Evolutionary conservation across 176 grass and related monocot genomes (phyloP).

Genomic region (Pharus latifolius): DNA sequence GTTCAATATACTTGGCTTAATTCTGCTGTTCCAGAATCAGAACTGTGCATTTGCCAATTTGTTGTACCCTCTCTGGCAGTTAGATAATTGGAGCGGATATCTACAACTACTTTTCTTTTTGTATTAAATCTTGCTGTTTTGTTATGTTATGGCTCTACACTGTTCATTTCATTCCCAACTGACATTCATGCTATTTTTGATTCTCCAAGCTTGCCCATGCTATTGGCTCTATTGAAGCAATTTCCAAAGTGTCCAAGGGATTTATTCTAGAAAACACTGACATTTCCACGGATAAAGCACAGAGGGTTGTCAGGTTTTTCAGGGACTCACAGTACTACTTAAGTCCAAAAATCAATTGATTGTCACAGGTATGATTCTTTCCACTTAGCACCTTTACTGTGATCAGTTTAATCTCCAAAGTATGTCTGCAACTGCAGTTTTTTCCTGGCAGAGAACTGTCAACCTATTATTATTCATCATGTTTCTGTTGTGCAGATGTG

Average conservation of each 20-base stretch:
- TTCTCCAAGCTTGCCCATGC: constrained; percentile 60
- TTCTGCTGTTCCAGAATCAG: neutral
- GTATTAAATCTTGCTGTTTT: neutral
- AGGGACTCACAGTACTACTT: constrained; percentile 78
- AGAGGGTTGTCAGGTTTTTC: constrained; percentile 73
- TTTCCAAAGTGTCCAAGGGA: constrained; percentile 56
- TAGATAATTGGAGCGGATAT: neutral
- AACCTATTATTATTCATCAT: neutral
- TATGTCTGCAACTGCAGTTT: neutral
- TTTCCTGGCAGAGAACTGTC: neutral
- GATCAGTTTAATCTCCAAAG: neutral
- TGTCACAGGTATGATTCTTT: constrained; percentile 21
- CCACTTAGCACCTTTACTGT: neutral
- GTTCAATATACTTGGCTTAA: neutral
- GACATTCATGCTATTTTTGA: constrained; percentile 7
- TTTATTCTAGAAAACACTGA: constrained; percentile 81
- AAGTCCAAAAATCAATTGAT: constrained; percentile 58
- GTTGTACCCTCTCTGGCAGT: neutral
- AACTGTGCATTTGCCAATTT: neutral
- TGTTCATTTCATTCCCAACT: neutral
- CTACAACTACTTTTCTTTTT: neutral
- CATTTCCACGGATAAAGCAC: constrained; percentile 73
- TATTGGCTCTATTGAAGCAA: constrained; percentile 79
- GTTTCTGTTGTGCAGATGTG: neutral
- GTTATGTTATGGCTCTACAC: neutral